Conservation (phyloP, 2,329 filamentous ascomycete genomes). For the Plenodomus biglobosus region DNA sequence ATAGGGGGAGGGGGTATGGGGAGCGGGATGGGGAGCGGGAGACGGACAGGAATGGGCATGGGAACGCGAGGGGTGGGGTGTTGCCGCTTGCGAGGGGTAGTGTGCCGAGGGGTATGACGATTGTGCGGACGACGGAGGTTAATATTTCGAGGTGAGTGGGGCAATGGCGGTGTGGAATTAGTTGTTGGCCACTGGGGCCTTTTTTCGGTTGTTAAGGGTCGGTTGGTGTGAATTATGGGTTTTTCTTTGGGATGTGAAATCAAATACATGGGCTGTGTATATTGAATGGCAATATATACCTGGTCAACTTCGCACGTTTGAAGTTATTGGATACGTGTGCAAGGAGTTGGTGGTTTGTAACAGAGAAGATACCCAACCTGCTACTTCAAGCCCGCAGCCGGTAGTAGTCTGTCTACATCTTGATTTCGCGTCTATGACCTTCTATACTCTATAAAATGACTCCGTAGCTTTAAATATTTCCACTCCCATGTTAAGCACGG, state of each 20-base stretch:
- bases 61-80: too few relatives aligned
- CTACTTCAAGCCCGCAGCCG: too few relatives aligned
- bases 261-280: background rate
- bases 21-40: constrained; percentile 8
- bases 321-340: too few relatives aligned
- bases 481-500: background rate
- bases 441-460: background rate
- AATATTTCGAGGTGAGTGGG: constrained; percentile 5
- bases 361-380: too few relatives aligned
- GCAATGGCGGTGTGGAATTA: too few relatives aligned
- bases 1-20: constrained; percentile 4
- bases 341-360: too few relatives aligned
- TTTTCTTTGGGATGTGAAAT: background rate
- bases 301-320: background rate
- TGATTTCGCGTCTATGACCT: background rate
- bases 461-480: background rate
- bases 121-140: constrained; percentile 25
- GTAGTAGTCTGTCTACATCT: background rate
- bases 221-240: too few relatives aligned
- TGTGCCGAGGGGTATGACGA: constrained; percentile 11
- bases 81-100: too few relatives aligned
- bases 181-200: too few relatives aligned
- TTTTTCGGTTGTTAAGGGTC: too few relatives aligned
- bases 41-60: too few relatives aligned
- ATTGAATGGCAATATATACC: background rate